Percentiles rank a stretch among this genome's conserved stretches.
These are phyloP conservation scores for Lactarius sanguifluus DNA, from an alignment of 768 basidiomycete genomes.

Conservation along the genomic window DNA sequence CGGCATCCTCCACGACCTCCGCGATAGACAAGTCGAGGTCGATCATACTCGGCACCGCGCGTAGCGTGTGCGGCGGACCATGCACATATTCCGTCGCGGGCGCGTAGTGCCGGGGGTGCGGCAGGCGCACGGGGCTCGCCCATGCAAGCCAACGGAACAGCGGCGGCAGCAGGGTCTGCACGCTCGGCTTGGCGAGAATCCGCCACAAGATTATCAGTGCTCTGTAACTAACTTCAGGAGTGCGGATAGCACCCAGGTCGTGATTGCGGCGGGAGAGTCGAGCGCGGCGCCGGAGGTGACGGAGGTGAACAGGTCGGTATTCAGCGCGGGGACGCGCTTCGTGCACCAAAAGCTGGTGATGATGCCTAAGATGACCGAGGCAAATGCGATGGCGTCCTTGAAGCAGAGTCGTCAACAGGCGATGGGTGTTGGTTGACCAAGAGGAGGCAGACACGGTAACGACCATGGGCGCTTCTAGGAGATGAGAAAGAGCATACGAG, in stretches of 20 bases:
- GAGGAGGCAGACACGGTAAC: conserved; percentile 62
- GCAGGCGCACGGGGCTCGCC: too few relatives aligned
- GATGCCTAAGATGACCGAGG: conserved; percentile 81
- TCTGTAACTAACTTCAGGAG: conserved; percentile 52
- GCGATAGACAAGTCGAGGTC: conserved; percentile 50
- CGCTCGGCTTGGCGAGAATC: conserved; percentile 72
- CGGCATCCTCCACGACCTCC: conserved; percentile 32
- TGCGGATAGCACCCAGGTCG: conserved; percentile 41
- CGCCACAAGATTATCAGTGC: conserved; percentile 87
- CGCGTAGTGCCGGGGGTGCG: too few relatives aligned
- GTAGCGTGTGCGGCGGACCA: conserved; percentile 62
- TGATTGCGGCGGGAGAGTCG: conserved; percentile 38
- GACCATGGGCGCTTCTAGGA: conserved; percentile 50
- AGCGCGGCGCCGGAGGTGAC: conserved; percentile 48
- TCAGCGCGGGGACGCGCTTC: conserved; percentile 41
- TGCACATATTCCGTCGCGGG: conserved; percentile 82
- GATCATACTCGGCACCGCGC: conserved; percentile 82
- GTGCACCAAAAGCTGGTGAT: conserved; percentile 67
- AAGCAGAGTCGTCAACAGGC: conserved; percentile 96
- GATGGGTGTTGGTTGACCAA: conserved; percentile 89
- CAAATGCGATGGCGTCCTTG: conserved; percentile 92
- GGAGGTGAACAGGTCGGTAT: conserved; percentile 34
- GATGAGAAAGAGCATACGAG: not conserved
- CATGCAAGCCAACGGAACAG: conserved; percentile 74
- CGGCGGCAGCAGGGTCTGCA: conserved; percentile 78